phyloP scores from a whole-genome alignment of 1,139 yeast genomes.

The Taphrina confusa region DNA sequence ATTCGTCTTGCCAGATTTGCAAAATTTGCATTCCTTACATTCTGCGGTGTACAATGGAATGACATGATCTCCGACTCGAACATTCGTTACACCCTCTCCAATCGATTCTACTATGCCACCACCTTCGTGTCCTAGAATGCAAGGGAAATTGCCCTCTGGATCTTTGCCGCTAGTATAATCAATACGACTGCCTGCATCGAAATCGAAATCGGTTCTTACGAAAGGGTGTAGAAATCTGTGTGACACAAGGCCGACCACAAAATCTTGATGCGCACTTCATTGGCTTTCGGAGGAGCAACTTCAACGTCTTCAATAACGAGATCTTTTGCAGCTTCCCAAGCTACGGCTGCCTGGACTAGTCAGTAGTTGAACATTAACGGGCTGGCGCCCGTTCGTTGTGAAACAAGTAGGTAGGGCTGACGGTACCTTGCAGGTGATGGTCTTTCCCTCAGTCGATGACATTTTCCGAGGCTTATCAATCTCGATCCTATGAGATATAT shows the following conservation, averaged over 20 bases:
- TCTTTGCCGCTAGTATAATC: constrained; percentile 66
- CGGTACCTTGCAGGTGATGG: constrained; percentile 67
- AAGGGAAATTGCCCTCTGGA: constrained; percentile 96
- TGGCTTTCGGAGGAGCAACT: constrained; percentile 92
- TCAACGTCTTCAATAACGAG: constrained; percentile 80
- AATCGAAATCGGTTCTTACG: constrained; percentile 43
- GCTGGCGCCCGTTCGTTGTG: too few relatives aligned
- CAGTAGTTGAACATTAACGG: too few relatives aligned
- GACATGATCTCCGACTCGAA: constrained; percentile 86
- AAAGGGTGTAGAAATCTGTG: constrained; percentile 94
- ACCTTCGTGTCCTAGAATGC: constrained; percentile 88
- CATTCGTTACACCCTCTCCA: constrained; percentile 88
- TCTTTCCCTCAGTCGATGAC: constrained; percentile 53
- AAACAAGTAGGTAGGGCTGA: background rate
- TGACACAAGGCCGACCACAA: constrained; percentile 93
- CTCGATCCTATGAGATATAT: too few relatives aligned
- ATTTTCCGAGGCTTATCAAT: background rate
- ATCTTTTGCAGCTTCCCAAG: constrained; percentile 92
- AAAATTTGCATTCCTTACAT: constrained; percentile 91
- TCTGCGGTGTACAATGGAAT: constrained; percentile 94
- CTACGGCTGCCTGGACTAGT: constrained; percentile 70
- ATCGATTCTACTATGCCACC: constrained; percentile 92
- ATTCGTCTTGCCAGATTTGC: constrained; percentile 93
- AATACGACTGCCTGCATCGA: background rate
- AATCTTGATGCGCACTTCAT: constrained; percentile 91